Base-by-base conservation (phyloP, 1,139 yeast species). In the Hemisphaericaspora lyxosophila region DNA sequence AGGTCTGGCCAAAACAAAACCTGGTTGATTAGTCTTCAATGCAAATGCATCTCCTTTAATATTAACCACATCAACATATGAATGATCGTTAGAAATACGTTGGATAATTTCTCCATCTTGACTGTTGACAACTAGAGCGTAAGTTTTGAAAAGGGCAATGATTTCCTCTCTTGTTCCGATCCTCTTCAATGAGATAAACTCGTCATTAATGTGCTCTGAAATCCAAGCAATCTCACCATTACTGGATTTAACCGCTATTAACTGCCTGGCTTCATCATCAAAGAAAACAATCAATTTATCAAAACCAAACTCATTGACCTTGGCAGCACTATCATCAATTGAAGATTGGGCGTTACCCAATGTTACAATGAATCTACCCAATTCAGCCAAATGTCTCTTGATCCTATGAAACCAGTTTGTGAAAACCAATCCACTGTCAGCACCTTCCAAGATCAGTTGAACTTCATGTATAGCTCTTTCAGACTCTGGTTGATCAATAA, bases 301-400 rank as follows among this genome's bases (percentile, higher is more conserved):
- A 34, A 70, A 58, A 1, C 69, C 72, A 44, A 57, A 63, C n/a
- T 54, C 57, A 31, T 28, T 28, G 9, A 18, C 7, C 7, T 28
- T 57, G 17, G 26, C 14, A 9, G 30, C 26, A 13, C 18, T 34
- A 6, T 33, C 34, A 9, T 25, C 17, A n/a, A n/a, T n/a, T 7
- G 24, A 19, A 7, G 34, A 14, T 12, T 14, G 26, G 15, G 16
- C 5, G 11, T 41, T 24, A 3, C 25, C 29, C 6, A 38, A 38
- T 13, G 42, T 31, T 5, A 42, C 40, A 11, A 42, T 22, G 32
- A 51, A 62, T 35, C 44, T 53, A 1, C 73, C 73, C 17, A 70
- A 48, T 35, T 65, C 70, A 9, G 52, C 41, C 47, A 67, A 57
- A 41, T 70, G 76, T 40, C 71, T 57, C 31, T 48, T 46, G 16